A percentile compares a stretch with the other conserved stretches of the same genome.
Conservation (phyloP, 2,329 filamentous ascomycete genomes). For the Plectosphaerella sp. region DNA sequence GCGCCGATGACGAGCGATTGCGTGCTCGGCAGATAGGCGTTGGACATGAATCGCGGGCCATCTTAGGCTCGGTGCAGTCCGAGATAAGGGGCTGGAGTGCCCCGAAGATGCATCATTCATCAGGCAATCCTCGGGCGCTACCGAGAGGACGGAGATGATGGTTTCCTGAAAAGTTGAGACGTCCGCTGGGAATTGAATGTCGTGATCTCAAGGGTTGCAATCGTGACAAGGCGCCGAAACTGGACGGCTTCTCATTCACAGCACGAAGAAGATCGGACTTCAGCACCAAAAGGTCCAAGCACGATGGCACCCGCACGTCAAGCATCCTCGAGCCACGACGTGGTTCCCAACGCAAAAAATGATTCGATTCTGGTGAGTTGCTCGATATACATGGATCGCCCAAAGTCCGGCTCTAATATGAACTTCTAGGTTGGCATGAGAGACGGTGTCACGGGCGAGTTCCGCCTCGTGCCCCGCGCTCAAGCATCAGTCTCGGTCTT, state of each 20-base stretch:
- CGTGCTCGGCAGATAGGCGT: background rate
- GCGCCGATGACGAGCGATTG: background rate
- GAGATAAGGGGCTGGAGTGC: background rate
- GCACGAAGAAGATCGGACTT: background rate
- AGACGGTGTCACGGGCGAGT: constrained; percentile 17
- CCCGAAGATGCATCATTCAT: background rate
- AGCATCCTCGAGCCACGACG: constrained; percentile 12
- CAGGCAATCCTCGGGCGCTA: background rate
- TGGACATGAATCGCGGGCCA: background rate
- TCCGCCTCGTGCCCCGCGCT: constrained; percentile 15
- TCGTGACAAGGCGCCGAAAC: background rate
- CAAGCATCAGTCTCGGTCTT: constrained; percentile 20
- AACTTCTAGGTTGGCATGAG: constrained; percentile 17
- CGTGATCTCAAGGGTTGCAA: background rate
- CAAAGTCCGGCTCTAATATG: background rate
- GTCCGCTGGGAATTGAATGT: background rate
- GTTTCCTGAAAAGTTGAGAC: background rate
- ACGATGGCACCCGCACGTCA: background rate
- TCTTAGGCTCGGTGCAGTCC: background rate
- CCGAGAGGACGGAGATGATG: background rate
- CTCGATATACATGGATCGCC: too few species aligned
- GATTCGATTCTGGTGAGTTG: constrained; percentile 13
- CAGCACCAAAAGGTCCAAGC: background rate
- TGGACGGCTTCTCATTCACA: background rate
- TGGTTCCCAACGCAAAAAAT: constrained; percentile 18